phyloP scores from a whole-genome alignment of 805 yeast species.

The Myxozyma monticola region DNA sequence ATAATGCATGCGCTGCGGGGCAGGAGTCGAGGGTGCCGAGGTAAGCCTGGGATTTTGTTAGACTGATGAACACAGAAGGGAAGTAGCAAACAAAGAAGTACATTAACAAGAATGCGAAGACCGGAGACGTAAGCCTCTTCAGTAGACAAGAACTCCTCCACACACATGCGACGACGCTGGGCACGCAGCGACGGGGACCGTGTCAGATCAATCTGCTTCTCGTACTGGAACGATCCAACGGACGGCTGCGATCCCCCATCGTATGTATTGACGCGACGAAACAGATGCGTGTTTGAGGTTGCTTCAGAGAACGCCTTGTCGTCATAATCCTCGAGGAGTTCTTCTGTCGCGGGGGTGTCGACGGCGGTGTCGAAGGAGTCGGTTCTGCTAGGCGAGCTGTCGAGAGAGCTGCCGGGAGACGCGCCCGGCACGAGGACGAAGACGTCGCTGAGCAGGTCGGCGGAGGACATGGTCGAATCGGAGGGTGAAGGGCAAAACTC shows the following conservation, averaged over 20 bases:
- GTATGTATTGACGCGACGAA: constrained; percentile 20
- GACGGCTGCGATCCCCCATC: constrained; percentile 17
- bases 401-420: too few relatives aligned
- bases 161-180: constrained; percentile 19
- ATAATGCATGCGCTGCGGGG: constrained; percentile 6
- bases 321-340: neutral
- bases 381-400: too few relatives aligned
- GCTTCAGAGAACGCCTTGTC: constrained; percentile 3
- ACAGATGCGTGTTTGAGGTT: constrained; percentile 14
- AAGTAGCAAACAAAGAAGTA: neutral
- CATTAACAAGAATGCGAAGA: constrained; percentile 22
- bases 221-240: neutral
- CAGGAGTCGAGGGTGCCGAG: constrained; percentile 22
- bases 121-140: constrained; percentile 26
- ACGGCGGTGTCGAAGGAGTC: too few relatives aligned
- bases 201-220: neutral
- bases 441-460: too few relatives aligned
- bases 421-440: too few relatives aligned
- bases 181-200: constrained; percentile 10
- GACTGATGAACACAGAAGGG: neutral
- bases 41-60: constrained; percentile 20
- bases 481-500: too few relatives aligned
- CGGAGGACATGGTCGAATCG: too few relatives aligned
- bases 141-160: constrained; percentile 26
- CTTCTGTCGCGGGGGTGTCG: neutral